These are phyloP conservation scores for Panus rudis DNA, from an alignment of 768 basidiomycete genomes.

Conservation along the genomic window DNA sequence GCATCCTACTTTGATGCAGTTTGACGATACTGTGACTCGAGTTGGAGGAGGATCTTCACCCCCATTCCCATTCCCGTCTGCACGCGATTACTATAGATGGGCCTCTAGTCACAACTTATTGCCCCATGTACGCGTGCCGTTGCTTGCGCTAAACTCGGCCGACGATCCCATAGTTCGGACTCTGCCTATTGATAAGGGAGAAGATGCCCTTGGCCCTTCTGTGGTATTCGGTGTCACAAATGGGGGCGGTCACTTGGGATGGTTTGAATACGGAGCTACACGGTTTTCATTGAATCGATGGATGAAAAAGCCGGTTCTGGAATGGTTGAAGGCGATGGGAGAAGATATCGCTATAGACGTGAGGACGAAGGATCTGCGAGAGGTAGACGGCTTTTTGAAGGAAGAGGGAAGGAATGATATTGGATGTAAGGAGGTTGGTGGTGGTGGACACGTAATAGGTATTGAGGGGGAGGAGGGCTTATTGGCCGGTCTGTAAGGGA, in stretches of 20 bases:
- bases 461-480: constrained; percentile 47
- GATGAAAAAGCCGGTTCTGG: constrained; percentile 64
- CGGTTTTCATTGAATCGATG: constrained; percentile 37
- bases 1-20: constrained; percentile 46
- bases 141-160: constrained; percentile 65
- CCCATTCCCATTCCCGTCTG: constrained; percentile 40
- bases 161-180: constrained; percentile 73
- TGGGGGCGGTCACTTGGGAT: constrained; percentile 75
- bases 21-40: constrained; percentile 60
- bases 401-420: constrained; percentile 51
- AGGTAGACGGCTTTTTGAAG: constrained; percentile 53
- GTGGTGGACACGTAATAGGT: constrained; percentile 46
- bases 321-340: constrained; percentile 59
- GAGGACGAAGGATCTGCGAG: constrained; percentile 30
- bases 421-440: constrained; percentile 52
- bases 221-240: constrained; percentile 56
- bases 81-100: constrained; percentile 41
- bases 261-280: constrained; percentile 48
- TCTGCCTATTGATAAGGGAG: constrained; percentile 50
- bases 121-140: constrained; percentile 57
- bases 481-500: constrained; percentile 49
- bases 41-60: constrained; percentile 57
- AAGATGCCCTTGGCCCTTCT: constrained; percentile 33
- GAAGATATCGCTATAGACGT: constrained; percentile 40
- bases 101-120: constrained; percentile 58